Evolutionary conservation across 1,139 yeast genomes (phyloP).

Genomic region (Pichia terricola): DNA sequence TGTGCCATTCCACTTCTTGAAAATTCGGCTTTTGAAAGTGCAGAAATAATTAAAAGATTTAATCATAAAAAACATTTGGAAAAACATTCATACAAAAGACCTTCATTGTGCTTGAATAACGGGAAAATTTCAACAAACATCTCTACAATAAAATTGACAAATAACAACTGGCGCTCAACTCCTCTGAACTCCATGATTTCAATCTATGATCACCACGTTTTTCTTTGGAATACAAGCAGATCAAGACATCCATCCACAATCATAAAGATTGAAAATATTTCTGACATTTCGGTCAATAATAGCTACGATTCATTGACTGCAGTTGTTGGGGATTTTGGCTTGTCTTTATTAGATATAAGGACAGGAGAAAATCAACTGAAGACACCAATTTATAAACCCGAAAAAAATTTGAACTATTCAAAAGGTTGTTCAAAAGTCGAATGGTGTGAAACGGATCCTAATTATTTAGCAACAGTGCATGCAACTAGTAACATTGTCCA

Average conservation of each 20-base stretch:
- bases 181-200: slow-evolving; percentile 40
- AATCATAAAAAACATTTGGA: slow-evolving; percentile 57
- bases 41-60: slow-evolving; percentile 65
- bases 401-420: background rate
- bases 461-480: slow-evolving; percentile 46
- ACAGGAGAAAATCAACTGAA: slow-evolving; percentile 15
- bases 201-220: slow-evolving; percentile 53
- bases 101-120: slow-evolving; percentile 16
- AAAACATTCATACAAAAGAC: slow-evolving; percentile 6
- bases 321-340: slow-evolving; percentile 60
- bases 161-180: slow-evolving; percentile 32
- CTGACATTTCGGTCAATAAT: slow-evolving; percentile 43
- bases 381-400: slow-evolving; percentile 3
- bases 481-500: slow-evolving; percentile 52
- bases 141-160: slow-evolving; percentile 29
- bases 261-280: slow-evolving; percentile 41
- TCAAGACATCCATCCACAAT: slow-evolving; percentile 46
- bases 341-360: slow-evolving; percentile 60
- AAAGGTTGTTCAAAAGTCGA: slow-evolving; percentile 35
- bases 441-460: slow-evolving; percentile 57
- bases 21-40: slow-evolving; percentile 32
- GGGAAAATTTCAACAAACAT: slow-evolving; percentile 25
- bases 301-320: slow-evolving; percentile 45
- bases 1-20: slow-evolving; percentile 44
- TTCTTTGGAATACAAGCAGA: slow-evolving; percentile 60